These are phyloP conservation scores for Ocimum tenuiflorum DNA, from an alignment of 257 asterid species.

Conservation along the genomic window DNA sequence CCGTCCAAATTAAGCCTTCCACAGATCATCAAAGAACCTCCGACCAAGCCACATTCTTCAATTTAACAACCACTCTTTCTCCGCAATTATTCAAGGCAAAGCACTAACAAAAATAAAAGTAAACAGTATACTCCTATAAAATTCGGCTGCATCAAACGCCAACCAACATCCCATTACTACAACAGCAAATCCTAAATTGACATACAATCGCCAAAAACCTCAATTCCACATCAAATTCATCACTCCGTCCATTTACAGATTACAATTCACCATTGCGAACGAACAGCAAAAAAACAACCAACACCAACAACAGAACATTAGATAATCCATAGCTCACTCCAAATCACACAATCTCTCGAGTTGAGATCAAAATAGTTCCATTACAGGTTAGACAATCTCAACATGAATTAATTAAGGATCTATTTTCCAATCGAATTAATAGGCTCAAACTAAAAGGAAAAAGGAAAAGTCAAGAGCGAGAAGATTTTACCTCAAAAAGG, in stretches of 20 bases:
- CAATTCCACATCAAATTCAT: conserved; percentile 19
- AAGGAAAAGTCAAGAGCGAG: conserved; percentile 13
- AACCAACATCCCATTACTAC: conserved; percentile 22
- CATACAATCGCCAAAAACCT: conserved; percentile 10
- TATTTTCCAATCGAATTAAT: conserved; percentile 22
- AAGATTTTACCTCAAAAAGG: conserved; percentile 44
- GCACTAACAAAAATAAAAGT: neutral
- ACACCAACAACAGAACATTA: neutral
- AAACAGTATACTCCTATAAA: neutral
- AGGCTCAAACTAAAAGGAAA: conserved; percentile 10
- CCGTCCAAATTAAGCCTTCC: neutral
- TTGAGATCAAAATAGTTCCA: conserved; percentile 28
- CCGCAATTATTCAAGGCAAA: neutral
- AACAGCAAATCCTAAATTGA: conserved; percentile 10
- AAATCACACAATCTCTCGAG: neutral
- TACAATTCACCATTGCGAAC: neutral
- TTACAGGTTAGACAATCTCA: conserved; percentile 27
- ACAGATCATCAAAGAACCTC: conserved; percentile 6
- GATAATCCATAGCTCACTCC: conserved; percentile 17
- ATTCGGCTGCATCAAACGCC: conserved; percentile 10
- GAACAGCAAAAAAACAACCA: neutral
- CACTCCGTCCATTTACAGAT: conserved; percentile 10
- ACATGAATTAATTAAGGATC: conserved; percentile 24
- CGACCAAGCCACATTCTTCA: conserved; percentile 9
- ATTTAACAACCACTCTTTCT: neutral